phyloP scores from a whole-genome alignment of 768 basidiomycete species.

The Lenzites betulinus region DNA sequence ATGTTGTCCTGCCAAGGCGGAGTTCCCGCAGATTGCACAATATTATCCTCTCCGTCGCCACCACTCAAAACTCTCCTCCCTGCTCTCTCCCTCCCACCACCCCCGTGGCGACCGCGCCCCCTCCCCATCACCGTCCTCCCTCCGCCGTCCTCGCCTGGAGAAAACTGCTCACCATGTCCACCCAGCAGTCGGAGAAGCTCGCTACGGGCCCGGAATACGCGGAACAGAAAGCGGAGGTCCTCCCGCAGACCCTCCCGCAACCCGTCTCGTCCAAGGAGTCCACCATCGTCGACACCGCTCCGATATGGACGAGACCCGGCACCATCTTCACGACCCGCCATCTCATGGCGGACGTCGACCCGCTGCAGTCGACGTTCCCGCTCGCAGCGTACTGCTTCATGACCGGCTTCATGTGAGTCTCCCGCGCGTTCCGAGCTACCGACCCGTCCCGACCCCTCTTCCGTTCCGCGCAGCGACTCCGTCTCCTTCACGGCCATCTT shows the following conservation, averaged over 20 bases:
- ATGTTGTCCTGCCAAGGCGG: constrained; percentile 14
- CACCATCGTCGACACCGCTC: constrained; percentile 22
- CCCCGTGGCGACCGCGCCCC: too few species aligned
- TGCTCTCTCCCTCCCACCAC: not conserved
- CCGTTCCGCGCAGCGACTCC: constrained; percentile 50
- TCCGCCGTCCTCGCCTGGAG: not conserved
- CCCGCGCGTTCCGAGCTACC: not conserved
- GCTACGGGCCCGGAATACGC: constrained; percentile 20
- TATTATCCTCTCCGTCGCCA: too few species aligned
- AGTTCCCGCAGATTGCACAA: constrained; percentile 11
- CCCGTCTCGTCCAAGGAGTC: constrained; percentile 19
- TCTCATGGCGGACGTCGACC: constrained; percentile 50
- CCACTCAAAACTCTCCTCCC: constrained; percentile 1
- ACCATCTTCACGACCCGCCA: constrained; percentile 26
- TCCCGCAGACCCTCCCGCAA: constrained; percentile 20
- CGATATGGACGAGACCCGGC: constrained; percentile 27
- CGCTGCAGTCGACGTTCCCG: constrained; percentile 50
- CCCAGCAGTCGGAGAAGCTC: constrained; percentile 6
- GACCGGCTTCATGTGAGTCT: constrained; percentile 76
- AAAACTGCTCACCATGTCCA: not conserved
- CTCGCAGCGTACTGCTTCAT: constrained; percentile 73
- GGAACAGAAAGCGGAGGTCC: constrained; percentile 20
- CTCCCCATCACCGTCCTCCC: constrained; percentile 2
- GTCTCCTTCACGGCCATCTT: constrained; percentile 78
- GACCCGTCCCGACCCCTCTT: not conserved